These are phyloP conservation scores for Entomortierella beljakovae DNA, from an alignment of 192 early-diverging fungal genomes.

Conservation along the genomic window DNA sequence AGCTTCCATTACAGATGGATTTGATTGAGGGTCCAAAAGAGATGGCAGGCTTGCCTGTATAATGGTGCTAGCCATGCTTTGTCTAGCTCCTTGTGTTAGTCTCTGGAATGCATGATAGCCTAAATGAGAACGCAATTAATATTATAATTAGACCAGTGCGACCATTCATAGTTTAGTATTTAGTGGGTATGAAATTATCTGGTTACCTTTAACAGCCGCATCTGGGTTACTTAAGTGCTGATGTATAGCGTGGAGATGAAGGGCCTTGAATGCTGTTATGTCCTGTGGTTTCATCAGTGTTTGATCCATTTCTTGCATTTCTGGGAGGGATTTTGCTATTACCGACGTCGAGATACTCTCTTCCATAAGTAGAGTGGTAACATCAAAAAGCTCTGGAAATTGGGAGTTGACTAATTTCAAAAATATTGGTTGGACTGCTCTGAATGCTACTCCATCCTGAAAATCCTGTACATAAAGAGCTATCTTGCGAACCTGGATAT, in stretches of 20 bases:
- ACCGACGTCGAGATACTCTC: slow-evolving; percentile 13
- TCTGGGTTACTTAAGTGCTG: slow-evolving; percentile 30
- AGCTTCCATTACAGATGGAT: slow-evolving; percentile 32
- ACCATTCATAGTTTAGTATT: not conserved
- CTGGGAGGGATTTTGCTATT: not conserved
- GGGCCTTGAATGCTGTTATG: not conserved
- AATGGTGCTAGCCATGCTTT: slow-evolving; percentile 16
- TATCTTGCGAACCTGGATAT: slow-evolving; percentile 47
- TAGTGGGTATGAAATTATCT: not conserved
- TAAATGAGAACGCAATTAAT: not conserved
- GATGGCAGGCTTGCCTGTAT: slow-evolving; percentile 36
- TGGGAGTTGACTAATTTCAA: slow-evolving; percentile 48
- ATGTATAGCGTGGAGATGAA: slow-evolving; percentile 17
- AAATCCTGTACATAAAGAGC: slow-evolving; percentile 42
- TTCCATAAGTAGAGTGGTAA: slow-evolving; percentile 43
- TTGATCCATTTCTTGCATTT: not conserved
- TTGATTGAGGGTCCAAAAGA: slow-evolving; percentile 24
- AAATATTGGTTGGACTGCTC: slow-evolving; percentile 47
- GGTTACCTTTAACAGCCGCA: slow-evolving; percentile 38
- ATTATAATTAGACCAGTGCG: not conserved
- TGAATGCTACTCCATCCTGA: slow-evolving; percentile 36
- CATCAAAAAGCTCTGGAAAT: slow-evolving; percentile 52
- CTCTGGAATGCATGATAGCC: slow-evolving; percentile 44
- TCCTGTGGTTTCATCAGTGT: not conserved
- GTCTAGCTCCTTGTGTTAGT: slow-evolving; percentile 18